Base-by-base conservation (phyloP, 306 rosid genomes). In the Malus sylvestris region DNA sequence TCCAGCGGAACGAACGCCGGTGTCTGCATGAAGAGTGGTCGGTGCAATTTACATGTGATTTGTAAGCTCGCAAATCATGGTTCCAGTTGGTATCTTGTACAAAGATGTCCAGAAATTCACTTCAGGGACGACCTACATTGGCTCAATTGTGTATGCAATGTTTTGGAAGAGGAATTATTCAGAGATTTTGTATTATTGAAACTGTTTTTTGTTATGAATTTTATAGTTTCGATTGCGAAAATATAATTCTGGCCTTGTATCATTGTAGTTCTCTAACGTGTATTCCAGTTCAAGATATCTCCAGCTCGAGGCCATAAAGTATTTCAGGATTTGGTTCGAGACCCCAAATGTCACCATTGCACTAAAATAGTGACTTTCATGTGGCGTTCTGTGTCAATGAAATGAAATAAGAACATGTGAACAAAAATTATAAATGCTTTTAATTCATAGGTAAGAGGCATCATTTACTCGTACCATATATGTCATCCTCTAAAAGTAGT, bases 1-100 rank as follows among this genome's bases (percentile, higher is more conserved):
- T 61, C 45, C 90, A 15, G 73, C 80, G 42, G 77, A 82, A 82
- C 82, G 77, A 73, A 76, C 72, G 22, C 51, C 83, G 11, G 59
- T 76, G 59, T 82, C 83, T 55, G 85, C 87, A n/a, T 79, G 75
- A 80, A 45, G 68, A 30, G 67, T 23, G 8, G 60, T 33, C 55
- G 76, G 78, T 25, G 32, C 38, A 73, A 13, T 64, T 51, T 10
- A 5, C n/a, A 5, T 5, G 10, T 23, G 14, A 65, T 38, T 38
- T 16, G 0, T 27, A 16, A 52, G 71, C 60, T 51, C 15, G 30
- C 12, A n/a, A 11, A 32, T 61, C 49, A 25, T 61, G 51, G 16
- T 25, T 70, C 9, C 74, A 25, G 20, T 57, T 40, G 29, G 27
- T 51, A 52, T 14, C n/a, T 5, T 74, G 70, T 80, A 58, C 67